Evolutionary conservation across 73 alveolate genomes (phyloP).

Genomic region (Stentor coeruleus): DNA sequence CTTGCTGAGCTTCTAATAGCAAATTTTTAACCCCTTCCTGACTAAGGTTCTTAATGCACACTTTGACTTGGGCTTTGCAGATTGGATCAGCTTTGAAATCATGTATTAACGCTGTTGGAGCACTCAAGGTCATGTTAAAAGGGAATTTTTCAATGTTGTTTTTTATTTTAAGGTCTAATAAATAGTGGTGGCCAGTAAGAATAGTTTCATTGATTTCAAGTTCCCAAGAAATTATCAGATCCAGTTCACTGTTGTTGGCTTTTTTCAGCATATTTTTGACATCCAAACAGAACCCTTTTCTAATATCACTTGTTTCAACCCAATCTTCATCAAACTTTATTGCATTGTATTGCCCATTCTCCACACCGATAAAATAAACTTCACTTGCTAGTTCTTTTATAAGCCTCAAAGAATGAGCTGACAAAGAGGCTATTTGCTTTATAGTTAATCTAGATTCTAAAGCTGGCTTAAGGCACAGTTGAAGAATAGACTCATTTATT

Average conservation of each 20-base stretch:
- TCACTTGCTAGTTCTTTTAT: not conserved
- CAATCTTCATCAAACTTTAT: not conserved
- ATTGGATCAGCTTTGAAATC: not conserved
- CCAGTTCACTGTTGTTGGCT: not conserved
- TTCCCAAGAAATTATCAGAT: not conserved
- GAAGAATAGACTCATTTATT: not conserved
- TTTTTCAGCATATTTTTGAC: not conserved
- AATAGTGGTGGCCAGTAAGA: not conserved
- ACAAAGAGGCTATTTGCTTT: not conserved
- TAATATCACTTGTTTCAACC: too few species aligned
- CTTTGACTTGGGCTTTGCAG: not conserved
- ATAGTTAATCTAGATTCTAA: not conserved
- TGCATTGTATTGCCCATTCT: not conserved
- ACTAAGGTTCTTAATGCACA: not conserved
- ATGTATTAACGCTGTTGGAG: not conserved
- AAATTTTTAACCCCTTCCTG: not conserved
- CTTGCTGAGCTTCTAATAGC: not conserved
- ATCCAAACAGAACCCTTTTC: not conserved
- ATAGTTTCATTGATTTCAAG: not conserved
- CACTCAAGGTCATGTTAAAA: not conserved
- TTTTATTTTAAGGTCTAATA: not conserved
- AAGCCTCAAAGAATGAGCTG: constrained; percentile 15
- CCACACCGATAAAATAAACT: not conserved
- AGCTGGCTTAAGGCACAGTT: constrained; percentile 12
- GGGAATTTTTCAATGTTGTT: not conserved